Base-by-base conservation (phyloP, 2,329 filamentous ascomycete genomes). In the Ceratocystis albifundus region DNA sequence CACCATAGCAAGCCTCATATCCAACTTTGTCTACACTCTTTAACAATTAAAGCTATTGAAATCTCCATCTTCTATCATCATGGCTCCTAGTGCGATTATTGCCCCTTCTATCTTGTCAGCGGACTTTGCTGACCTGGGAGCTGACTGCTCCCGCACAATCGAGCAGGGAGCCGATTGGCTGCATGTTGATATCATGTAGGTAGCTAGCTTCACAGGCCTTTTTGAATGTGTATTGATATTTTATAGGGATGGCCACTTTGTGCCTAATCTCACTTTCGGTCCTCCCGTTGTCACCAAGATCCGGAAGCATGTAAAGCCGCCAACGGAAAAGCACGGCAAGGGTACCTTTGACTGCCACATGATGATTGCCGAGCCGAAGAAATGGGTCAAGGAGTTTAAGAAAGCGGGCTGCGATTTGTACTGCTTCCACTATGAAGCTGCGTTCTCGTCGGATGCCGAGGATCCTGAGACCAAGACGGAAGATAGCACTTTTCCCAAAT, bases 351-450 rank as follows among this genome's bases (percentile, higher is more conserved):
- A 99, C 77, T 99, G 94, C 82, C 94, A 99, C 78, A 97, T 99
- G 94, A 99, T 99, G 94, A 96, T 99, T 74, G 86, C 90, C 72
- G 93, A 99, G 92, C 94, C 94, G 71, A 95, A 97, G 81, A 92
- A 91, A 82, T 99, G 94, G 94, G 92, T 96, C 72, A 89, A 89
- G 74, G 90, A 96, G 69, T 97, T 99, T 80, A 86, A 94, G 76
- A 86, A 88, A 65, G 94, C 91, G 68, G 94, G 94, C 65, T 96
- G 92, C 77, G 91, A 99, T 76, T 82, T 99, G n/a, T 99, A 99
- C 81, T 97, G 94, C 81, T 99, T 99, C 81, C 94, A 99, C 81
- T 97, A 97, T 77, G 94, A 99, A 79, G 94, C 94, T 30, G 94
- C 94, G 70, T 83, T 94, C 71, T 96, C 90, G 63, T 89, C 88